Conservation (phyloP, 148 eudicot genomes). For the Cornus florida region DNA sequence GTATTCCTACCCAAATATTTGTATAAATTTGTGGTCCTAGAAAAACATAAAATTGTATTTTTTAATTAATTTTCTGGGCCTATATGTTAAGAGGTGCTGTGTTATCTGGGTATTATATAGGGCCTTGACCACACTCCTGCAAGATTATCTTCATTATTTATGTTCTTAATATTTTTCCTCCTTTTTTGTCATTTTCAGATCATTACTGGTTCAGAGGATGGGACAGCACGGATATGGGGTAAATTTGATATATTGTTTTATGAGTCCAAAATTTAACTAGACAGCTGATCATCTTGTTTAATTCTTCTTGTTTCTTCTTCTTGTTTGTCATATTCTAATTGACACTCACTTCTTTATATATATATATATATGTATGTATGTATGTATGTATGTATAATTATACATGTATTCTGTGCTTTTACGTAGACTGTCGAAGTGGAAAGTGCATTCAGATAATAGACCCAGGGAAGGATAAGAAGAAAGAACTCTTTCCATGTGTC, state of each 20-base stretch:
- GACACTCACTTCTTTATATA: background rate
- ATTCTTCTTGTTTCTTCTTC: background rate
- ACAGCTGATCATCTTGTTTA: constrained; percentile 3
- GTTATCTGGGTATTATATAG: background rate
- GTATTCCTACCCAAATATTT: background rate
- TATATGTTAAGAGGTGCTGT: background rate
- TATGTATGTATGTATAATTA: background rate
- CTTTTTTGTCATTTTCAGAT: constrained; percentile 48
- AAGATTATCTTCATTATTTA: background rate
- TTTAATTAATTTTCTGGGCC: background rate
- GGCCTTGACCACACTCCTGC: background rate
- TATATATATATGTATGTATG: background rate
- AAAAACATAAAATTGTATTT: background rate
- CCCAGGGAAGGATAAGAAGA: constrained; percentile 50
- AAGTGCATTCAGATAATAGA: constrained; percentile 71
- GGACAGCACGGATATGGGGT: constrained; percentile 97
- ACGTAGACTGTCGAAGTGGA: constrained; percentile 71
- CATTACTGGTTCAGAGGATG: constrained; percentile 97
- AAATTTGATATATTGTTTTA: constrained; percentile 11
- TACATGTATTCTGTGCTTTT: constrained; percentile 11
- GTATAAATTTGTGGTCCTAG: constrained; percentile 2
- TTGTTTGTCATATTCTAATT: constrained; percentile 2
- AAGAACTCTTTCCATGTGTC: constrained; percentile 44
- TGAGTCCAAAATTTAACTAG: background rate
- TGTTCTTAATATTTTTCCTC: background rate